Evolutionary conservation across 2,329 filamentous ascomycete genomes (phyloP), one percentile per base, ranked within the genome.

Genomic region (Rutstroemia sp.): DNA sequence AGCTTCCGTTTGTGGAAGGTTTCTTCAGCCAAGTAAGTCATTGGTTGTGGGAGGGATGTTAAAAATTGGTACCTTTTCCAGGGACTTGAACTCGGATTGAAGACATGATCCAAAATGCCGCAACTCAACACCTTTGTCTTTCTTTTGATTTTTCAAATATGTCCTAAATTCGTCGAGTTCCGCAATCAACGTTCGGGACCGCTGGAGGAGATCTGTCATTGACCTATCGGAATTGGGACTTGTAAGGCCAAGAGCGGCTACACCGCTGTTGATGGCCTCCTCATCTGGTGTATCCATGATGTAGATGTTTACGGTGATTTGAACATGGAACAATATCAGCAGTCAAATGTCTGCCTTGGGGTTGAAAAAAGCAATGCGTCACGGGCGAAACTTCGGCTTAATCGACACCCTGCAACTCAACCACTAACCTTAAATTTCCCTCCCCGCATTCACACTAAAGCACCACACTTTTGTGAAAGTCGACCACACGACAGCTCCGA

Each of bases 51-150:
- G 30, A 34, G 30, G 12, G 30, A 34, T 34, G 30, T 12, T 34
- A 6, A 42, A 41, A 14, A 25, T 23, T 19, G 38, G 10, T 45
- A 53, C 67, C 59, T 72, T 77, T 58, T 77, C 70, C 45, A 81
- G 63, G 42, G 72, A 71, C 58, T 71, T 75, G 58, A 78, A 64
- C 61, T 82, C 79, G 2, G 76, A 71, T 42, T 73, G 66, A 3
- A 81, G 67, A 16, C 71, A 74, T 10, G 72, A 73, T 42, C 73
- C 75, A 59, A 81, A 77, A 27, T 74, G 72, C 10, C 77, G 72
- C 48, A 79, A 65, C 59, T 81, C 79, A 6, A 80, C 73, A 18
- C 70, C 65, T 55, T 77, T 72, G 16, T 76, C 74, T 56, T 74
- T 74, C 37, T 73, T 74, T 42, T 71, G 68, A n/a, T 67, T 51